A percentile compares a stretch with the other conserved stretches of the same genome.
Conservation (phyloP, 2,329 filamentous ascomycete species). For the Ilyonectria mors-panacis region DNA sequence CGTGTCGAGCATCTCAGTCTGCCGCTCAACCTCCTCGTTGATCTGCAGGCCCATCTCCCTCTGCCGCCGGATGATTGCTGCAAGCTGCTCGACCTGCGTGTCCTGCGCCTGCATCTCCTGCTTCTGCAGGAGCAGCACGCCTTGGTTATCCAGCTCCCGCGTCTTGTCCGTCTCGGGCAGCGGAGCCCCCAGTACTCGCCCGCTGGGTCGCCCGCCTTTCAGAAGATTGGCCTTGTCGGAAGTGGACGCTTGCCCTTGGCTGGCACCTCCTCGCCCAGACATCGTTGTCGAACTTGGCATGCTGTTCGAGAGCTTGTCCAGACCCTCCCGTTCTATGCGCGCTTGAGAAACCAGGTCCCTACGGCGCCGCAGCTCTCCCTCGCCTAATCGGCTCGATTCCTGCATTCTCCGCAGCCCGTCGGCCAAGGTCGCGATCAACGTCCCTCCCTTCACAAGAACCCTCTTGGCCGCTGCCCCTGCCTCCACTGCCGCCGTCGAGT, state of each 20-base stretch:
- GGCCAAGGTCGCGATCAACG: conserved; percentile 74
- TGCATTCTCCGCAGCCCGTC: conserved; percentile 74
- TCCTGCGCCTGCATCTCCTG: conserved; percentile 84
- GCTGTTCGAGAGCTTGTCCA: conserved; percentile 80
- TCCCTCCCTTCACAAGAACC: conserved; percentile 77
- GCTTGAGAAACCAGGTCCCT: conserved; percentile 79
- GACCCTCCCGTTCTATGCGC: conserved; percentile 80
- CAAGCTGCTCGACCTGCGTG: conserved; percentile 77
- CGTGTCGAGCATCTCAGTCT: conserved; percentile 78
- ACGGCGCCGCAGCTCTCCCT: conserved; percentile 81
- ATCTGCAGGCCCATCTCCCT: conserved; percentile 85
- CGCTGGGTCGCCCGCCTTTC: conserved; percentile 56
- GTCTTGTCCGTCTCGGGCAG: conserved; percentile 83
- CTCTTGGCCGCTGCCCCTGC: conserved; percentile 82
- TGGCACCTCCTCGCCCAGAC: conserved; percentile 57
- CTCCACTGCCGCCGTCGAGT: conserved; percentile 66
- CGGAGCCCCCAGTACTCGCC: conserved; percentile 81
- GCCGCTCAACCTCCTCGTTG: conserved; percentile 79
- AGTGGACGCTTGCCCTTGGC: conserved; percentile 64
- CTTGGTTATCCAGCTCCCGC: conserved; percentile 81
- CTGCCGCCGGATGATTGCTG: conserved; percentile 79
- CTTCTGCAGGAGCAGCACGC: conserved; percentile 80
- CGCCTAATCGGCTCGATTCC: conserved; percentile 72
- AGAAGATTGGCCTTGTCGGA: conserved; percentile 68
- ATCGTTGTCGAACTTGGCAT: conserved; percentile 53